Conservation (phyloP, 139 green algal species). For the Klebsormidium nitens region DNA sequence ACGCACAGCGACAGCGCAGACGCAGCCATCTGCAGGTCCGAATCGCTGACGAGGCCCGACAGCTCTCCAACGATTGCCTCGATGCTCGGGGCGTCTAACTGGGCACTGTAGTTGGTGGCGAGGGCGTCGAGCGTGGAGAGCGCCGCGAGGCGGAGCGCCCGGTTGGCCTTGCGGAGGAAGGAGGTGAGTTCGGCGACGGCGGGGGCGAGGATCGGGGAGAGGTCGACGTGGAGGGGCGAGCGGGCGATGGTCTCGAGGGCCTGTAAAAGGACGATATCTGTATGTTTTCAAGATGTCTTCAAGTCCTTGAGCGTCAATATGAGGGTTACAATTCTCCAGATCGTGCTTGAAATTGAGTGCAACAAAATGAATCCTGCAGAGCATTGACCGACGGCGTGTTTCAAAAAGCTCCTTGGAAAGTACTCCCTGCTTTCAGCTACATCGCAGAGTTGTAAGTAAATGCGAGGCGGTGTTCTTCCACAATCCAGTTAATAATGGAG, state of each 20-base stretch:
- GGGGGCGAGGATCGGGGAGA: conserved; percentile 38
- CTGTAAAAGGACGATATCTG: too few species aligned
- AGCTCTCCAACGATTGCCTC: conserved; percentile 41
- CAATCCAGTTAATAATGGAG: too few species aligned
- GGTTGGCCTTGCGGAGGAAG: conserved; percentile 89
- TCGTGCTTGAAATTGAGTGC: too few species aligned
- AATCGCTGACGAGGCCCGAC: conserved; percentile 35
- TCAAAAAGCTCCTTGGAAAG: too few species aligned
- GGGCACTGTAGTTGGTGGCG: conserved; percentile 11
- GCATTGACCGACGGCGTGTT: too few species aligned
- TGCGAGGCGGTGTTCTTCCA: too few species aligned
- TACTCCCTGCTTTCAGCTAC: too few species aligned
- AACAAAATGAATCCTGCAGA: too few species aligned
- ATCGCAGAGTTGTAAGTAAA: too few species aligned
- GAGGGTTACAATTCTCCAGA: too few species aligned
- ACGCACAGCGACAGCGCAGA: conserved; percentile 59
- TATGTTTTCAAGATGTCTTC: too few species aligned
- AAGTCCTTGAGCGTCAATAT: too few species aligned
- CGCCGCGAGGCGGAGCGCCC: conserved; percentile 69
- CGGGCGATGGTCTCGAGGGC: conserved; percentile 59
- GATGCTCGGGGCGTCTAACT: conserved; percentile 16
- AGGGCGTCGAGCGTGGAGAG: conserved; percentile 50
- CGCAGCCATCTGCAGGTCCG: conserved; percentile 68
- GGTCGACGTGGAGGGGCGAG: conserved; percentile 52
- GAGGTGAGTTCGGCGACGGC: conserved; percentile 64